A percentile compares a stretch with the other conserved stretches of the same genome.
Conservation (phyloP, 768 basidiomycete species). For the Chiua virens region DNA sequence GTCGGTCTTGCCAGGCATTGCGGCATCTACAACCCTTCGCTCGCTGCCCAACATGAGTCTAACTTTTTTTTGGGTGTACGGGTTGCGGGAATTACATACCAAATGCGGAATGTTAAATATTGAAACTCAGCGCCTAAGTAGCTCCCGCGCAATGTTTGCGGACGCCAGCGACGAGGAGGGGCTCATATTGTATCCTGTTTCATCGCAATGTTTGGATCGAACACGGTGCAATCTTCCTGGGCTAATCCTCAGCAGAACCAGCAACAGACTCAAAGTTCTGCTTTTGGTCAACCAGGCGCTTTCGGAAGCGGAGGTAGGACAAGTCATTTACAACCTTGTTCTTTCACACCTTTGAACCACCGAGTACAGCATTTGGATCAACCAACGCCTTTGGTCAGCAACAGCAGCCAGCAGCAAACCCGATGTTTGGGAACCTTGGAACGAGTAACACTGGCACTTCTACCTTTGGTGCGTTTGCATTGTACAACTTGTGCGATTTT, state of each 20-base stretch:
- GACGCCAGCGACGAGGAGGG: conserved; percentile 27
- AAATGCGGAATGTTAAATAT: conserved; percentile 22
- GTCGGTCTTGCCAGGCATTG: conserved; percentile 54
- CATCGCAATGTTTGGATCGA: conserved; percentile 60
- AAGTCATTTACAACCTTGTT: conserved; percentile 29
- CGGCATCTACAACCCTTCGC: neutral
- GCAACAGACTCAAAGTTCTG: conserved; percentile 50
- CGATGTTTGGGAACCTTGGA: conserved; percentile 74
- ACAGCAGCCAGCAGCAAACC: conserved; percentile 67
- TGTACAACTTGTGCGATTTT: conserved; percentile 2
- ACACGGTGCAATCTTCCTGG: conserved; percentile 61
- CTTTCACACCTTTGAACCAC: conserved; percentile 23
- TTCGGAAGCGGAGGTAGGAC: conserved; percentile 56
- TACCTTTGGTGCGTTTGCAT: conserved; percentile 34
- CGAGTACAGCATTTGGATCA: conserved; percentile 52
- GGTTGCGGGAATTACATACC: conserved; percentile 25
- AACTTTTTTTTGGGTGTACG: conserved; percentile 14
- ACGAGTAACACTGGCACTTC: conserved; percentile 35
- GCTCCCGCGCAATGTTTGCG: conserved; percentile 6
- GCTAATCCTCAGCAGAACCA: conserved; percentile 64
- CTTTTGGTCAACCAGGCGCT: conserved; percentile 69
- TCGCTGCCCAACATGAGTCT: neutral
- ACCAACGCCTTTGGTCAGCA: conserved; percentile 63
- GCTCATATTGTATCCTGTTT: conserved; percentile 10
- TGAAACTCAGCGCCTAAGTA: conserved; percentile 21